phyloP scores from a whole-genome alignment of 768 basidiomycete species.

The Roridomyces roridus region DNA sequence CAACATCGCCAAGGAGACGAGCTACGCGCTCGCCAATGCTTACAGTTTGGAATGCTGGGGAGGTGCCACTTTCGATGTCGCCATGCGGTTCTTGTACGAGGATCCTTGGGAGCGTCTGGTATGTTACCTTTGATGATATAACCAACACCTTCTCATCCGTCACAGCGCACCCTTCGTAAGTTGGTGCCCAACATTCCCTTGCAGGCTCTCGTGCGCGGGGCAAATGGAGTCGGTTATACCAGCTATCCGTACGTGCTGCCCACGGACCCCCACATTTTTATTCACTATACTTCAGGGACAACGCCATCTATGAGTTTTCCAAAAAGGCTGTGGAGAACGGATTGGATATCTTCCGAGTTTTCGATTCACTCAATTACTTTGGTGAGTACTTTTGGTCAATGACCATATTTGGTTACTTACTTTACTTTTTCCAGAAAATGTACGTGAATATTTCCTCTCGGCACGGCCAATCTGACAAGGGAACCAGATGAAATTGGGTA shows the following conservation, averaged over 20 bases:
- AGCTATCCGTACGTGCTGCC: constrained; percentile 82
- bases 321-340: constrained; percentile 99
- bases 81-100: constrained; percentile 99
- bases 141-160: constrained; percentile 22
- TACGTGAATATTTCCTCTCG: constrained; percentile 39
- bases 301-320: constrained; percentile 99
- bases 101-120: constrained; percentile 99
- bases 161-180: constrained; percentile 86
- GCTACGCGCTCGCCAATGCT: constrained; percentile 92
- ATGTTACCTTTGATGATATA: constrained; percentile 30
- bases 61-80: constrained; percentile 98
- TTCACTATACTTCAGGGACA: constrained; percentile 64
- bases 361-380: constrained; percentile 98
- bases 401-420: constrained; percentile 6
- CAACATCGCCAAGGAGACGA: constrained; percentile 98
- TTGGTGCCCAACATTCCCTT: constrained; percentile 98
- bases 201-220: constrained; percentile 97
- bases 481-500: constrained; percentile 90
- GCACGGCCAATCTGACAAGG: neutral
- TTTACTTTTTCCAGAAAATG: constrained; percentile 64
- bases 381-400: constrained; percentile 61
- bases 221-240: constrained; percentile 99
- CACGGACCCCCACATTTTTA: neutral
- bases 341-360: constrained; percentile 99
- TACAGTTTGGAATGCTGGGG: constrained; percentile 99